These are phyloP conservation scores for Galeopsis tetrahit DNA, from an alignment of 257 asterid species.

Conservation along the genomic window DNA sequence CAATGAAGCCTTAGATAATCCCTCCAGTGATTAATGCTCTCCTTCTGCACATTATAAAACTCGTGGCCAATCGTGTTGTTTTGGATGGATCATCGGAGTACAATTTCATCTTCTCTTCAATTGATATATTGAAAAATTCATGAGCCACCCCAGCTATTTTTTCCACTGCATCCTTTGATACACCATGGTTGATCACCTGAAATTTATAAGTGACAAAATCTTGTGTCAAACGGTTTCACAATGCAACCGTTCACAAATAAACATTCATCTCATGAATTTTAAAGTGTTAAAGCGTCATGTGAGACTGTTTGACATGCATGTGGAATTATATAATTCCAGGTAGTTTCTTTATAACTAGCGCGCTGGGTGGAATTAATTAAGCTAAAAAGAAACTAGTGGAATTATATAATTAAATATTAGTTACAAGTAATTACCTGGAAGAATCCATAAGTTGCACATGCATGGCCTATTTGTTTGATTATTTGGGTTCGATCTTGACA, in stretches of 20 bases:
- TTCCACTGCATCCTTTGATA: constrained; percentile 38
- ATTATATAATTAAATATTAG: too few species aligned
- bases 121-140: constrained; percentile 47
- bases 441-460: constrained; percentile 50
- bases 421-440: constrained; percentile 64
- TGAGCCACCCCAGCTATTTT: constrained; percentile 31
- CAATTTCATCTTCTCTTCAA: constrained; percentile 58
- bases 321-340: too few species aligned
- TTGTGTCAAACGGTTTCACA: too few species aligned
- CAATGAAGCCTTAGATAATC: constrained; percentile 62
- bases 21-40: constrained; percentile 59
- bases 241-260: too few species aligned
- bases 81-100: constrained; percentile 56
- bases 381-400: too few species aligned
- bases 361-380: too few species aligned
- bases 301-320: too few species aligned
- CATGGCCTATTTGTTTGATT: constrained; percentile 42
- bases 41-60: constrained; percentile 59
- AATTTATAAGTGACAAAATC: too few species aligned
- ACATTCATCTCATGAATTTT: too few species aligned
- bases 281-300: too few species aligned
- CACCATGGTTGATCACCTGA: constrained; percentile 64
- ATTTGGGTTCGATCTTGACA: constrained; percentile 37
- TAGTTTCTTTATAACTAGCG: too few species aligned
- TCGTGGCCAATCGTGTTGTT: constrained; percentile 50